phyloP scores from a whole-genome alignment of 2,329 filamentous ascomycete species.

The Grosmannia clavigera region DNA sequence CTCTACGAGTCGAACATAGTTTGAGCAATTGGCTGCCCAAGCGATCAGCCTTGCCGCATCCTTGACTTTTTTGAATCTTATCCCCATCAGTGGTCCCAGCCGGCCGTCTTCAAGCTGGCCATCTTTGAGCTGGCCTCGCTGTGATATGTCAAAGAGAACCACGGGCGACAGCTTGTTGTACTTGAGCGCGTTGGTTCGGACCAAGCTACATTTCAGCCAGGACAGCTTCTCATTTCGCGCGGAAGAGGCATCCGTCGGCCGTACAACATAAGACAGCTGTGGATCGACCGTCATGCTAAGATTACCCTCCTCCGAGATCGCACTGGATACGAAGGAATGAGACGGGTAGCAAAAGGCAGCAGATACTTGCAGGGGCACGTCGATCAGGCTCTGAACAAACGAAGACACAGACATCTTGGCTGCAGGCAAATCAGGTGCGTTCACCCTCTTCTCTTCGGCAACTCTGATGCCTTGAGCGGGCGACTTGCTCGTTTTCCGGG shows the following conservation, averaged over 20 bases:
- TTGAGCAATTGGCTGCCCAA: not conserved
- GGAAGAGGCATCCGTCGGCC: not conserved
- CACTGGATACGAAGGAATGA: not conserved
- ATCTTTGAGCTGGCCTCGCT: not conserved
- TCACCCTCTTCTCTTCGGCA: not conserved
- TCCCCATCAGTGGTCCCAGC: not conserved
- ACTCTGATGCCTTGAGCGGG: not conserved
- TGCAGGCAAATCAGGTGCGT: not conserved
- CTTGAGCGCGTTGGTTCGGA: not conserved
- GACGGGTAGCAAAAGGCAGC: slow-evolving; percentile 4
- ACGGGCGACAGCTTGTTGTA: not conserved
- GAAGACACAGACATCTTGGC: not conserved
- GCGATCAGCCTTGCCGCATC: not conserved
- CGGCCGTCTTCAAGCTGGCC: not conserved
- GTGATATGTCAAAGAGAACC: not conserved
- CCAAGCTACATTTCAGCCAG: slow-evolving; percentile 5
- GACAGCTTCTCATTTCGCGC: not conserved
- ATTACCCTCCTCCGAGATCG: not conserved
- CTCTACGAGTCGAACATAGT: not conserved
- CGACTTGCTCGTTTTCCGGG: not conserved
- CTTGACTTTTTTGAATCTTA: slow-evolving; percentile 1
- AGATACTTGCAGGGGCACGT: not conserved
- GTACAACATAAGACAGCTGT: not conserved
- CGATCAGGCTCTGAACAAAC: not conserved
- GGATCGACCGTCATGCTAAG: not conserved